Conservation (phyloP, 768 basidiomycete genomes). For the Mycena rosella region DNA sequence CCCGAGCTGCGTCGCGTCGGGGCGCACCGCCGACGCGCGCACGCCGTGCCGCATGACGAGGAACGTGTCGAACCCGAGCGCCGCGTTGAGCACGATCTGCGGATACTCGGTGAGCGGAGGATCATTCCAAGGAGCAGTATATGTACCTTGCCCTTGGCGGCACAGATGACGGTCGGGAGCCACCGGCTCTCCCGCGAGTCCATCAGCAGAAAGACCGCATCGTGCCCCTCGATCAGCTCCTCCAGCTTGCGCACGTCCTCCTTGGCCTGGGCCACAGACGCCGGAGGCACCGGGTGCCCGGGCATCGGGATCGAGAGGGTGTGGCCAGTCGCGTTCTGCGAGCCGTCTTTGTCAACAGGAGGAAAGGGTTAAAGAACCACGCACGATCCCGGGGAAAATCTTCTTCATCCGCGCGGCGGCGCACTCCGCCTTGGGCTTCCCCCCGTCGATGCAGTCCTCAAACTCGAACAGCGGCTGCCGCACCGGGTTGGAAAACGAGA, state of each 20-base stretch:
- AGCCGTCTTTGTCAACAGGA: not conserved
- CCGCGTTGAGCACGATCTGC: slow-evolving; percentile 93
- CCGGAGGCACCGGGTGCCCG: slow-evolving; percentile 88
- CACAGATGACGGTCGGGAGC: slow-evolving; percentile 92
- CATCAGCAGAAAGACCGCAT: slow-evolving; percentile 94
- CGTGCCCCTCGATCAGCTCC: slow-evolving; percentile 84
- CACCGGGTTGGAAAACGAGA: slow-evolving; percentile 98
- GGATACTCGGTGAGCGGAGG: not conserved
- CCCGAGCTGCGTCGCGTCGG: slow-evolving; percentile 66
- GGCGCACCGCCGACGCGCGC: slow-evolving; percentile 53
- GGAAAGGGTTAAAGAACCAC: slow-evolving; percentile 44
- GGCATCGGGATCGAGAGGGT: slow-evolving; percentile 95
- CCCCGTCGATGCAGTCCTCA: slow-evolving; percentile 91
- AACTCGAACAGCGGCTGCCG: slow-evolving; percentile 97
- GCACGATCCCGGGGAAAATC: slow-evolving; percentile 93
- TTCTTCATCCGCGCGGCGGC: slow-evolving; percentile 88
- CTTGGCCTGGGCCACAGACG: slow-evolving; percentile 66
- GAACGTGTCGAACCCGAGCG: slow-evolving; percentile 95
- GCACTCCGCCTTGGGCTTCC: slow-evolving; percentile 92
- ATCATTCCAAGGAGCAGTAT: not conserved
- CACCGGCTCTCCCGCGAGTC: slow-evolving; percentile 98
- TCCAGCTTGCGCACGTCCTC: slow-evolving; percentile 83
- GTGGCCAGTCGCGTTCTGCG: slow-evolving; percentile 84
- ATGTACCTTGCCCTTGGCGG: slow-evolving; percentile 84
- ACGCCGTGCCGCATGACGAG: slow-evolving; percentile 97